These are phyloP conservation scores for Puya raimondii DNA, from an alignment of 176 grass and related monocot species.

Conservation along the genomic window DNA sequence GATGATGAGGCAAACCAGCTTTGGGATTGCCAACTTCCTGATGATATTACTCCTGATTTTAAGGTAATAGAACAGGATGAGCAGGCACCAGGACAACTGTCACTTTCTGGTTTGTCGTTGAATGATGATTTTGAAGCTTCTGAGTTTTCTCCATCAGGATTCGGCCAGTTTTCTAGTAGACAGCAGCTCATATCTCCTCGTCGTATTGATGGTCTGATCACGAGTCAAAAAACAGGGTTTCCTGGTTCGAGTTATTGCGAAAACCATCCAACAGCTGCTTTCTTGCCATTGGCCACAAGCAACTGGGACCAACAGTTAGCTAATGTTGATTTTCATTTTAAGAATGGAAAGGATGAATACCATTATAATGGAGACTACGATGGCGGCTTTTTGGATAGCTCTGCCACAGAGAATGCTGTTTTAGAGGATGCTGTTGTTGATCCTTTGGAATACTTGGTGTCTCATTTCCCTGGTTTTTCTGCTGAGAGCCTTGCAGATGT, in stretches of 20 bases:
- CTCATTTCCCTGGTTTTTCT: conserved; percentile 87
- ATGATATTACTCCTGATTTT: conserved; percentile 96
- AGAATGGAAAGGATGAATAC: conserved; percentile 37
- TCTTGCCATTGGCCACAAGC: conserved; percentile 41
- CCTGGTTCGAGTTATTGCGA: conserved; percentile 39
- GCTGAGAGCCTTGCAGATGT: conserved; percentile 76
- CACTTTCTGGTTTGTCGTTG: conserved; percentile 67
- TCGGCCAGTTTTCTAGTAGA: conserved; percentile 32
- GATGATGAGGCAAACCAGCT: conserved; percentile 85
- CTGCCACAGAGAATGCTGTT: conserved; percentile 39
- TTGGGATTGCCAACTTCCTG: conserved; percentile 86
- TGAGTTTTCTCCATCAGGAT: conserved; percentile 37
- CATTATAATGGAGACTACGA: conserved; percentile 39
- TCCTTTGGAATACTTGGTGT: conserved; percentile 65
- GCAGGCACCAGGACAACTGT: conserved; percentile 43
- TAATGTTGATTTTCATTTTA: conserved; percentile 30
- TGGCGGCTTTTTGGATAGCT: conserved; percentile 40
- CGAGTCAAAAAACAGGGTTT: conserved; percentile 26
- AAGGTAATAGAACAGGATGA: conserved; percentile 55
- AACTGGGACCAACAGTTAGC: conserved; percentile 47
- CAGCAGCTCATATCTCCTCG: conserved; percentile 36
- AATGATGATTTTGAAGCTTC: conserved; percentile 33
- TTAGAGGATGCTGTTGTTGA: conserved; percentile 36
- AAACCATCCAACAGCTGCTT: conserved; percentile 33
- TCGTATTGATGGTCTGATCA: conserved; percentile 26